phyloP scores from a whole-genome alignment of 2,329 filamentous ascomycete genomes.

The Saccharata proteae region DNA sequence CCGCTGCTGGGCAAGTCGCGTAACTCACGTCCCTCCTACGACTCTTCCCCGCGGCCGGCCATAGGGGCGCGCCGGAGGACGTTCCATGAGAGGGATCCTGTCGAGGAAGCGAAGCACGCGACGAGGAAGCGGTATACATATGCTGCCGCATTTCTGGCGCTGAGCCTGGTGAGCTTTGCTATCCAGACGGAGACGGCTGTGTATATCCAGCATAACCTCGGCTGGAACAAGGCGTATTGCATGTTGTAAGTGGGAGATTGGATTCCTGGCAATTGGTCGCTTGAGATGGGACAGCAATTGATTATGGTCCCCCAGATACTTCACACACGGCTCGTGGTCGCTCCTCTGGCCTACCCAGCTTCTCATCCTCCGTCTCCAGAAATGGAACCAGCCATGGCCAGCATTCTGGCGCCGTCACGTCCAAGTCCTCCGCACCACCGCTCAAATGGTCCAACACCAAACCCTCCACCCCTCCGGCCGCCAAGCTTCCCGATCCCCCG shows the following conservation, averaged over 20 bases:
- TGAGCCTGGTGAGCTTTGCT: constrained; percentile 80
- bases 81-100: constrained; percentile 68
- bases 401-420: constrained; percentile 73
- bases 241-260: constrained; percentile 84
- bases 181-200: constrained; percentile 92
- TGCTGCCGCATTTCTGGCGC: constrained; percentile 67
- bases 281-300: neutral
- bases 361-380: constrained; percentile 65
- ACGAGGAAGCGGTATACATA: constrained; percentile 78
- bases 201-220: constrained; percentile 82
- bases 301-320: constrained; percentile 39
- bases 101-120: constrained; percentile 47
- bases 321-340: constrained; percentile 91
- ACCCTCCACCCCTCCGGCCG: constrained; percentile 51
- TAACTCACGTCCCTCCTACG: constrained; percentile 25
- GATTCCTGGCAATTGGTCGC: neutral
- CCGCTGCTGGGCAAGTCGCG: constrained; percentile 40
- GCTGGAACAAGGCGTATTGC: constrained; percentile 98
- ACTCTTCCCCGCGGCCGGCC: constrained; percentile 24
- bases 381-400: constrained; percentile 65
- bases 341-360: constrained; percentile 82
- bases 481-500: constrained; percentile 37
- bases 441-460: constrained; percentile 76
- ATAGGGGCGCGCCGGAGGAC: constrained; percentile 51
- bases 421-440: constrained; percentile 50